Percentiles rank a stretch among this genome's conserved stretches.
These are phyloP conservation scores for Conidiobolus incongruus DNA, from an alignment of 371 early-diverging fungal species.

Conservation along the genomic window DNA sequence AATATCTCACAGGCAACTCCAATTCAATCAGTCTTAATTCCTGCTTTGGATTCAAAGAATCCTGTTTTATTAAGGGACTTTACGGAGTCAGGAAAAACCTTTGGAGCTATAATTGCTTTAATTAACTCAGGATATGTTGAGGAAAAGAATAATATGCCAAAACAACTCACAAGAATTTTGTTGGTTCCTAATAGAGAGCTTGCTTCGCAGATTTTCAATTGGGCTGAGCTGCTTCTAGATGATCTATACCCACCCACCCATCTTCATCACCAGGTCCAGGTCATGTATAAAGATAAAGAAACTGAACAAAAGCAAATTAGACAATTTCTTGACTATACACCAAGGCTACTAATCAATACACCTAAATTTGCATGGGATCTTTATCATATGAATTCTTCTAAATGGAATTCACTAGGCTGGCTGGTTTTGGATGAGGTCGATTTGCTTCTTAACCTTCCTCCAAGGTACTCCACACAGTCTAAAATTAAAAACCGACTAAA, in stretches of 20 bases:
- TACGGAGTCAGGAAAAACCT: constrained; percentile 62
- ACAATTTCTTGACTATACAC: constrained; percentile 6
- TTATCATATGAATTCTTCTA: neutral
- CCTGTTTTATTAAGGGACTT: constrained; percentile 42
- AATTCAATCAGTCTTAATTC: constrained; percentile 28
- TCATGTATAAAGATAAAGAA: constrained; percentile 3
- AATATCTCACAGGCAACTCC: constrained; percentile 18
- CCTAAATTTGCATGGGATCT: constrained; percentile 20
- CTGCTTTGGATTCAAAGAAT: constrained; percentile 20
- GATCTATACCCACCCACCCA: constrained; percentile 3
- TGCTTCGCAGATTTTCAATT: constrained; percentile 43
- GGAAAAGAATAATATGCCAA: neutral
- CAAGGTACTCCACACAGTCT: constrained; percentile 25
- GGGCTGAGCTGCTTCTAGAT: constrained; percentile 16
- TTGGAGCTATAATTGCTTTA: constrained; percentile 33
- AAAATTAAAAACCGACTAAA: constrained; percentile 17
- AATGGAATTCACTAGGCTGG: constrained; percentile 1
- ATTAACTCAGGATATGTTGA: constrained; percentile 14
- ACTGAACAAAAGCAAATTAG: constrained; percentile 7
- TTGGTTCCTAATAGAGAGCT: constrained; percentile 75
- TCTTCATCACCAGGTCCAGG: constrained; percentile 10
- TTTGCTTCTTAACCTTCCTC: constrained; percentile 33
- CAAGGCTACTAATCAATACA: constrained; percentile 40
- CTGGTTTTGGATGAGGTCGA: constrained; percentile 54
- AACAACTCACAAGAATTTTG: constrained; percentile 23